Evolutionary conservation across 768 basidiomycete species (phyloP).

Genomic region (Butyriboletus loyo): DNA sequence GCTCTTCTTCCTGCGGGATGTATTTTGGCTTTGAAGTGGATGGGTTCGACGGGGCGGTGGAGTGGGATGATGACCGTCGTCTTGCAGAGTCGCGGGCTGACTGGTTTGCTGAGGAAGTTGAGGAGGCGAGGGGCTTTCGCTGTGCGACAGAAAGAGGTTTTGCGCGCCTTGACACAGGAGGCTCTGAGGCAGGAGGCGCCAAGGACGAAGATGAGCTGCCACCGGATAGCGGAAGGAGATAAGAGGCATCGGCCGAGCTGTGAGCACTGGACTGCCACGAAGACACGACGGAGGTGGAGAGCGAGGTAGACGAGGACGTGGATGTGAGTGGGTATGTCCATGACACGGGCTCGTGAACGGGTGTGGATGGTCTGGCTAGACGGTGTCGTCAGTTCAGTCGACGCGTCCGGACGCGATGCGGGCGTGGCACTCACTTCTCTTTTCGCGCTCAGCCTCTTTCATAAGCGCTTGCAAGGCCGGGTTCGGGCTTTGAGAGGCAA

Average conservation of each 20-base stretch:
- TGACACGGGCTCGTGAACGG: conserved; percentile 8
- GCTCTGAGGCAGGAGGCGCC: conserved; percentile 2
- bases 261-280: conserved; percentile 4
- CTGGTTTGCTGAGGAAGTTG: conserved; percentile 17
- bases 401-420: not conserved
- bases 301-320: conserved; percentile 1
- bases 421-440: conserved; percentile 12
- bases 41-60: not conserved
- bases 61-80: conserved; percentile 20
- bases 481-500: conserved; percentile 23
- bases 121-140: conserved; percentile 20
- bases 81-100: conserved; percentile 4
- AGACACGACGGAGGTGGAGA: conserved; percentile 5
- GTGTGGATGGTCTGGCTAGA: conserved; percentile 16
- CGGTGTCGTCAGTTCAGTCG: not conserved
- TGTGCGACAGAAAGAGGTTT: conserved; percentile 7
- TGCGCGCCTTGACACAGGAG: not conserved
- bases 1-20: conserved; percentile 15
- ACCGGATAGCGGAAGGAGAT: conserved; percentile 4
- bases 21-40: not conserved
- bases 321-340: conserved; percentile 16
- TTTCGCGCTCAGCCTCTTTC: conserved; percentile 27
- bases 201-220: conserved; percentile 1
- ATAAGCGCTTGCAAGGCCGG: conserved; percentile 26
- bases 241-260: conserved; percentile 2